Evolutionary conservation across 1,284 basidiomycete genomes (phyloP), one percentile per base, ranked within the genome.

Genomic region (Rhodotorula sp.): DNA sequence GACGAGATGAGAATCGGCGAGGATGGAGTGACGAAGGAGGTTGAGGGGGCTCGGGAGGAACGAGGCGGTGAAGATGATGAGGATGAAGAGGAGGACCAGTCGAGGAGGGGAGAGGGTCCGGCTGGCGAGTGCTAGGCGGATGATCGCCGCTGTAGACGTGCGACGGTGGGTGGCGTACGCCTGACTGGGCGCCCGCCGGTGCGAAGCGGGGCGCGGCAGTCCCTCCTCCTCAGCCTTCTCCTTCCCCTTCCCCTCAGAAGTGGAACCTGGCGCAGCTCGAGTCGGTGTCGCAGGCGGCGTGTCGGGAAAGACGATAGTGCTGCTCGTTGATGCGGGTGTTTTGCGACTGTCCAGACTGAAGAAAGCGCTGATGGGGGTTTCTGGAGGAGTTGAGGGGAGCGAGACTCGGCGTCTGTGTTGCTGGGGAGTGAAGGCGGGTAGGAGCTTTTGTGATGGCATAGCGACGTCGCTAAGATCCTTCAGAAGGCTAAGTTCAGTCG

Each of bases 161-260:
- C 68, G 59, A 13, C 68, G 54, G 34, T 69, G 63, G 46, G 59
- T 63, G 1, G 67, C 62, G 44, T 68, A 68, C 5, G 67, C 67
- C n/a, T 53, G 27, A 20, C 63, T 59, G 0, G 63, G 48, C 1
- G 34, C 44, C 0, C 58, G 36, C 0, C 54, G 48, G 11, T 51
- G 51, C 4, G 47, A 52, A 11, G 34, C 8, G 13, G 36, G 24
- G 15, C 19, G 34, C 20, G 54, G 22, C 24, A 19, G 19, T 19
- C n/a, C 55, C 17, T 39, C 36, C 19, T 36, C n/a, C n/a, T n/a
- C 36, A 64, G 27, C 0, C 24, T 19, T 44, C 36, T 11, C 27
- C 48, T 64, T 19, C 22, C n/a, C 53, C 54, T 29, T 56, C 24
- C 57, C 67, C 4, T 24, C 32, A 9, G 54, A 22, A 44, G 39